Base-by-base conservation (phyloP, 176 grass and related monocot genomes). In the Oryza brachyantha region DNA sequence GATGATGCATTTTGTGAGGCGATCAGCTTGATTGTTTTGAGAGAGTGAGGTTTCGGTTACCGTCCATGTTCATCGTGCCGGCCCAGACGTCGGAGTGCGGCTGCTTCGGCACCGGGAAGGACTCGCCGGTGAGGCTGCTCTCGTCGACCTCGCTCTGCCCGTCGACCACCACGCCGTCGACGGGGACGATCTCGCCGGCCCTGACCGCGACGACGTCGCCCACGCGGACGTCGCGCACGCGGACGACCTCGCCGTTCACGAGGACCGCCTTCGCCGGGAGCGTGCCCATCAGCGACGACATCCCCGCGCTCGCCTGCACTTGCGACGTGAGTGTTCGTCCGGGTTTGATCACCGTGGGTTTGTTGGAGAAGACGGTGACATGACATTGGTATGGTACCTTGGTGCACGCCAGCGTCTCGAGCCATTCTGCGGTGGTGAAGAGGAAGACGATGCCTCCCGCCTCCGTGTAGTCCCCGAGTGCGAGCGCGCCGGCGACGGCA, bases 81-180 rank as follows among this genome's bases (percentile, higher is more conserved):
- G 94, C 86, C 94, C 88, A 93, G 71, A 92, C 91, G 54, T 84
- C 19, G 1, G 91, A 79, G 5, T 52, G 52, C 7, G 54, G 57
- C 0, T 84, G 89, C 67, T 97, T 97, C 0, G 81, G 42, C 22
- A 91, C 91, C 0, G 88, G 91, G 38, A 93, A 89, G 5, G 89
- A 90, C 88, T 97, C 94, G 41, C 94, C 94, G 21, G 91, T 97
- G 48, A 97, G 89, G 79, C 86, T 97, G 8, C 81, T 87, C 72
- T 97, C 86, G n/a, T 97, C 90, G 10, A 91, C 79, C 35, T 93
- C 90, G 21, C 90, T 74, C 48, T 67, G 77, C 37, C 94, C 94
- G 0, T 84, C 81, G 1, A 97, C 86, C 2, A 97, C 89, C 17
- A 91, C 75, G 0, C 91, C 94, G 9, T 93, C 94, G 0, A 93